A percentile compares a stretch with the other conserved stretches of the same genome.
phyloP scores from a whole-genome alignment of 2,329 filamentous ascomycete genomes.

The Hawksworthiomyces lignivorus region DNA sequence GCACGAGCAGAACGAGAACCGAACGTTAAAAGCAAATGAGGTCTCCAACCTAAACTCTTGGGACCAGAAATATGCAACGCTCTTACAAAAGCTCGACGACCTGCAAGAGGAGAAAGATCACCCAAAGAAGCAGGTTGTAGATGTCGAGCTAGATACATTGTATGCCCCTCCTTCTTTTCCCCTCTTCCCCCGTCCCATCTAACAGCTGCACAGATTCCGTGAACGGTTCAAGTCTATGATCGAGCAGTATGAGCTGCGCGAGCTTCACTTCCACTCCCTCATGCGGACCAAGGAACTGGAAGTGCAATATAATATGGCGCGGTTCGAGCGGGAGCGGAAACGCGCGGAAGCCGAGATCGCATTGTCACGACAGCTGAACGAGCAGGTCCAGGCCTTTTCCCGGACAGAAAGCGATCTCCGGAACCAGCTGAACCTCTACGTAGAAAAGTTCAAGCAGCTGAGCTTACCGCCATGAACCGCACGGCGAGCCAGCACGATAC shows the following conservation, averaged over 20 bases:
- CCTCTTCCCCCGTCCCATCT: neutral
- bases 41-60: conserved; percentile 74
- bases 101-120: conserved; percentile 82
- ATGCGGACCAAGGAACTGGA: conserved; percentile 94
- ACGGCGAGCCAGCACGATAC: no score
- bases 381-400: conserved; percentile 89
- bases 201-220: conserved; percentile 53
- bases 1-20: conserved; percentile 74
- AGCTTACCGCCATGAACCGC: conserved; percentile 25
- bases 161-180: conserved; percentile 35
- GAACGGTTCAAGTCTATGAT: conserved; percentile 88
- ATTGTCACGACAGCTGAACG: conserved; percentile 76
- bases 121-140: conserved; percentile 69
- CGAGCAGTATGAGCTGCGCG: conserved; percentile 92
- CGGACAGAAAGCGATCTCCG: conserved; percentile 91
- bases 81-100: conserved; percentile 79
- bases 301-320: conserved; percentile 82
- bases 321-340: conserved; percentile 85
- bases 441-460: conserved; percentile 99
- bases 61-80: conserved; percentile 73
- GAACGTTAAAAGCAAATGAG: conserved; percentile 79
- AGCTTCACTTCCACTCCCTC: conserved; percentile 86
- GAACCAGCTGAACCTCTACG: conserved; percentile 95
- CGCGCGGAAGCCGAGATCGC: conserved; percentile 72
- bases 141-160: conserved; percentile 86